These are phyloP conservation scores for Coemansia javaensis DNA, from an alignment of 192 early-diverging fungal genomes.

Conservation along the genomic window DNA sequence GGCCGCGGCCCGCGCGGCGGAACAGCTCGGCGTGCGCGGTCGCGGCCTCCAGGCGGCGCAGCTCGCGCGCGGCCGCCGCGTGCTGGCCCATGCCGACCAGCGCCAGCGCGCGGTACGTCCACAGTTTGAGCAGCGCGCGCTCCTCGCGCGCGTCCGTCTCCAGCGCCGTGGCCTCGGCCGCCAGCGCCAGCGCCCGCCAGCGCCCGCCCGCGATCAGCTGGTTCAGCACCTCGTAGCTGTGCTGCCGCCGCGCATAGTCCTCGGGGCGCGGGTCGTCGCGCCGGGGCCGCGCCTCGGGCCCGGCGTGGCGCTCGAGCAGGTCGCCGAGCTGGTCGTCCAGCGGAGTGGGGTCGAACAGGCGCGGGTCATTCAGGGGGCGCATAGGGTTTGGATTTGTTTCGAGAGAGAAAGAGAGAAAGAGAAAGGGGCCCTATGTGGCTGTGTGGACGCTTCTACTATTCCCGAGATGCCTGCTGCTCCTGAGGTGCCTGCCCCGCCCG, in stretches of 20 bases:
- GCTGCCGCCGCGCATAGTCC: conserved; percentile 15
- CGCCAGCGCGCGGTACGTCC: conserved; percentile 33
- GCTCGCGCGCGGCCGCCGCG: conserved; percentile 13
- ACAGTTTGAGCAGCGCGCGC: conserved; percentile 12
- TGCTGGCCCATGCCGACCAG: conserved; percentile 6
- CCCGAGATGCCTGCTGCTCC: conserved; percentile 9
- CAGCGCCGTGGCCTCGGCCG: conserved; percentile 17
- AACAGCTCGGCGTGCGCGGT: neutral
- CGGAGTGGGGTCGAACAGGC: conserved; percentile 27
- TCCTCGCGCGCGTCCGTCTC: conserved; percentile 3
- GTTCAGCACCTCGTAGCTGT: conserved; percentile 36
- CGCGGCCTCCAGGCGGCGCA: conserved; percentile 11
- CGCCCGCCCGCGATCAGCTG: conserved; percentile 29
- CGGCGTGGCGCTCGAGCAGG: conserved; percentile 13
- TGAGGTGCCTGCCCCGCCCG: no score
- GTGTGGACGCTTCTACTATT: no score
- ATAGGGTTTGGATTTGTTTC: neutral
- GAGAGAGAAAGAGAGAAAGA: neutral
- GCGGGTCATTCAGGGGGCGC: conserved; percentile 15
- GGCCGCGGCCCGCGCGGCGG: neutral
- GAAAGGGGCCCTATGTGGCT: no score
- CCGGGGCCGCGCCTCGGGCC: conserved; percentile 24
- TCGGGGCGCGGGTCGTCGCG: conserved; percentile 7
- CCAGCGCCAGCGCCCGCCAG: conserved; percentile 39
- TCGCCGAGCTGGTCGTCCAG: conserved; percentile 28